Conservation (phyloP, 768 basidiomycete species). For the Mycena rosella region DNA sequence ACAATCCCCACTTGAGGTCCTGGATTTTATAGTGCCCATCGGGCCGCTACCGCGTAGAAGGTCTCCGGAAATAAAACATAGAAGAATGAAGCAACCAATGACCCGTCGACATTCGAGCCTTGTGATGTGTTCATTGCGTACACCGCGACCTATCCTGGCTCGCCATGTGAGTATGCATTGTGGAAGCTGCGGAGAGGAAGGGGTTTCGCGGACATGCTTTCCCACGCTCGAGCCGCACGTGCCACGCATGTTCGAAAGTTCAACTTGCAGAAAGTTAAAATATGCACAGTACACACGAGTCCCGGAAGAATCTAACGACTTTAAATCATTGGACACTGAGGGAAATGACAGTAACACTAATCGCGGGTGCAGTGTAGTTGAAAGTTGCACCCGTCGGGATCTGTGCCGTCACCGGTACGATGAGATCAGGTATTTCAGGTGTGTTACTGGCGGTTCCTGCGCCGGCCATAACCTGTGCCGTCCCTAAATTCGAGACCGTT, state of each 20-base stretch:
- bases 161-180: too few relatives aligned
- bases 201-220: not conserved
- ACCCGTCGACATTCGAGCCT: not conserved
- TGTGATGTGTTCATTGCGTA: slow-evolving; percentile 6
- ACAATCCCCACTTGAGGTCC: too few relatives aligned
- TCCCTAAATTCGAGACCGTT: slow-evolving; percentile 57
- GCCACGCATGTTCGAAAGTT: not conserved
- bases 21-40: not conserved
- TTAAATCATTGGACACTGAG: slow-evolving; percentile 42
- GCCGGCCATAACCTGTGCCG: slow-evolving; percentile 63
- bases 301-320: slow-evolving; percentile 1
- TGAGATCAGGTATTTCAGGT: slow-evolving; percentile 59
- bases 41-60: slow-evolving; percentile 9
- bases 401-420: slow-evolving; percentile 59
- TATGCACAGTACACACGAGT: too few relatives aligned
- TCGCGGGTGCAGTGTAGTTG: slow-evolving; percentile 65
- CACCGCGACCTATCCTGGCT: too few relatives aligned
- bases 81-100: not conserved
- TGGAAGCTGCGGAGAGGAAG: too few relatives aligned
- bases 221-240: not conserved
- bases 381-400: slow-evolving; percentile 65
- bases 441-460: slow-evolving; percentile 65
- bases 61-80: not conserved
- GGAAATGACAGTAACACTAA: slow-evolving; percentile 56
- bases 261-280: too few relatives aligned